A percentile compares a stretch with the other conserved stretches of the same genome.
Conservation (phyloP, 2,329 filamentous ascomycete species). For the Orbilia quercus region DNA sequence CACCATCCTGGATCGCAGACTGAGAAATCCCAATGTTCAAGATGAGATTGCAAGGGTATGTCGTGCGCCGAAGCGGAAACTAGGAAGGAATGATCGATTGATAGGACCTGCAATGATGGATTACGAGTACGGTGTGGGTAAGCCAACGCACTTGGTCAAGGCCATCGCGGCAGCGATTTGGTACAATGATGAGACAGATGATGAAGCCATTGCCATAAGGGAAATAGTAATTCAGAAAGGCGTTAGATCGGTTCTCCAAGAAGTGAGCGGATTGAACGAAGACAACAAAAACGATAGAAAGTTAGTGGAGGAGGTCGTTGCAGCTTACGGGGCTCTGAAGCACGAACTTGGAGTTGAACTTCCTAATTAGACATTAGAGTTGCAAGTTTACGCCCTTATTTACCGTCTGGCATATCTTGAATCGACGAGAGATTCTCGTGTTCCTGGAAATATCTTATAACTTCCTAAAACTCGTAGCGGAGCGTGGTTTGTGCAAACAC, state of each 20-base stretch:
- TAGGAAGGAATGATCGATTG: constrained; percentile 94
- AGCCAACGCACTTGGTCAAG: constrained; percentile 74
- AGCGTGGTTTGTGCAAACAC: too few species aligned
- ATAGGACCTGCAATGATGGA: constrained; percentile 92
- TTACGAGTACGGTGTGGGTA: constrained; percentile 75
- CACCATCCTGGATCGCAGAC: constrained; percentile 78
- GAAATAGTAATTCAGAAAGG: constrained; percentile 81
- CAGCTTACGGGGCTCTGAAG: constrained; percentile 24
- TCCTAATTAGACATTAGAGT: constrained; percentile 15
- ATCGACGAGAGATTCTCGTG: too few species aligned
- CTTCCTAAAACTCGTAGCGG: too few species aligned
- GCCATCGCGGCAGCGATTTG: constrained; percentile 91
- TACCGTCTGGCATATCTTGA: too few species aligned
- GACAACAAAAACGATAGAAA: constrained; percentile 79
- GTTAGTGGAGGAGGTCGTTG: constrained; percentile 74
- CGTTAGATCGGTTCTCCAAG: constrained; percentile 78
- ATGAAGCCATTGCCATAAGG: constrained; percentile 86
- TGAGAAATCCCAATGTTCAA: constrained; percentile 64
- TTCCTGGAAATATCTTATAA: too few species aligned
- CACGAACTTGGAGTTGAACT: constrained; percentile 22
- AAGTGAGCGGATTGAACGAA: constrained; percentile 83
- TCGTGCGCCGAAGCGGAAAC: constrained; percentile 91
- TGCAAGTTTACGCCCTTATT: background rate
- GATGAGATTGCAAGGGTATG: constrained; percentile 93
- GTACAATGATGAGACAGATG: constrained; percentile 94